Percentiles rank a stretch among this genome's conserved stretches.
These are phyloP conservation scores for Trypanosoma mega DNA, from an alignment of 208 protist species.

Conservation along the genomic window DNA sequence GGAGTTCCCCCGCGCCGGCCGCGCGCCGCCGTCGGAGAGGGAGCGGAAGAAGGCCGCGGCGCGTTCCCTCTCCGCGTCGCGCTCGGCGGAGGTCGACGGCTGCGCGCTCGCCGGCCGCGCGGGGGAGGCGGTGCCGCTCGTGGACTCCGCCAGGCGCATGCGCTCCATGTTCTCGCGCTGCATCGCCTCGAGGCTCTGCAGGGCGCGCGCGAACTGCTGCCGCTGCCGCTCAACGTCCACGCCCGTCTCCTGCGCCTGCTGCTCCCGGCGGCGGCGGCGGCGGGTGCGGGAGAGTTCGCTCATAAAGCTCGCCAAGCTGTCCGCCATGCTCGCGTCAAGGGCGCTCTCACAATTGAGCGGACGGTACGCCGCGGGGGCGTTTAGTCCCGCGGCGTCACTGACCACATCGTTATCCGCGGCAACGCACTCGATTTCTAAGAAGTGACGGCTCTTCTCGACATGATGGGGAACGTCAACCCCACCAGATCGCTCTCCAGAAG, in stretches of 20 bases:
- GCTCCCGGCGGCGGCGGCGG: slow-evolving; percentile 26
- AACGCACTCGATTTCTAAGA: too few relatives aligned
- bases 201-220: slow-evolving; percentile 36
- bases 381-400: background rate
- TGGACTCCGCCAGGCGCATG: slow-evolving; percentile 25
- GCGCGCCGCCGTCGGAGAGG: background rate
- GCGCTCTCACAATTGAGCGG: slow-evolving; percentile 5
- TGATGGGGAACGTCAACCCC: too few relatives aligned
- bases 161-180: slow-evolving; percentile 70
- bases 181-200: slow-evolving; percentile 65
- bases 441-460: too few relatives aligned
- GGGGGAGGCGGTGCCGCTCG: slow-evolving; percentile 2
- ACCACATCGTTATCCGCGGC: too few relatives aligned
- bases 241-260: slow-evolving; percentile 1
- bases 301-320: slow-evolving; percentile 34
- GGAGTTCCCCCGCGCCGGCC: background rate
- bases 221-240: slow-evolving; percentile 24
- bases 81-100: too few relatives aligned
- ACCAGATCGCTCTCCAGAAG: too few relatives aligned
- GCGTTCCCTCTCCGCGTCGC: too few relatives aligned
- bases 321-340: slow-evolving; percentile 21
- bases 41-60: slow-evolving; percentile 10
- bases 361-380: background rate
- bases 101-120: background rate
- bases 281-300: slow-evolving; percentile 33